Conservation (phyloP, 2,329 filamentous ascomycete species). For the Talaromyces sp. region DNA sequence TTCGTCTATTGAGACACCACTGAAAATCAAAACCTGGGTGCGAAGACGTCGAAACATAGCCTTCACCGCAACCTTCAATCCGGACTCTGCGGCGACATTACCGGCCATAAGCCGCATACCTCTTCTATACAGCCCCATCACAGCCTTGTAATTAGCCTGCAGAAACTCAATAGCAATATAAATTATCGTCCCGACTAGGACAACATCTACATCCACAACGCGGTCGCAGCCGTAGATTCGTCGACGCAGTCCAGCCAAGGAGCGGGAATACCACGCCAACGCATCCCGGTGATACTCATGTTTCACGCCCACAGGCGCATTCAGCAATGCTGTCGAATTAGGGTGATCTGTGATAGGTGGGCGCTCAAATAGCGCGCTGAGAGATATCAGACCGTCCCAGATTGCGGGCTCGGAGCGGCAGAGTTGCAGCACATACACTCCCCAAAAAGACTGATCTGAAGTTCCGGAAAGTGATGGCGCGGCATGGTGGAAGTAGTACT, state of each 20-base stretch:
- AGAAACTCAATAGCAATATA: background rate
- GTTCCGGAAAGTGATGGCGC: background rate
- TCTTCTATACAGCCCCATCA: background rate
- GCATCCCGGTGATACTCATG: background rate
- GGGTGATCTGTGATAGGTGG: background rate
- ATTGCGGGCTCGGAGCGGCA: background rate
- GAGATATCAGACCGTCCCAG: background rate
- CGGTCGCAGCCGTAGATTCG: background rate
- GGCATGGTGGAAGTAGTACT: background rate
- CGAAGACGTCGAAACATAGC: background rate
- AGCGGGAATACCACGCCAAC: background rate
- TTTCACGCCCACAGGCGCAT: background rate
- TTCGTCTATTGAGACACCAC: background rate
- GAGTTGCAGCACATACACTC: background rate
- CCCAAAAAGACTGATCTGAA: background rate
- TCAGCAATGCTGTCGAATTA: background rate
- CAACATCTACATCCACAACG: background rate
- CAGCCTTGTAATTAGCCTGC: background rate
- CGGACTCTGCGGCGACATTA: background rate
- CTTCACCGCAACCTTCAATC: background rate
- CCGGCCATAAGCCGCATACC: background rate
- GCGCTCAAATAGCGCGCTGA: background rate
- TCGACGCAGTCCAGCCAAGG: background rate
- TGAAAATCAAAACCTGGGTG: background rate
- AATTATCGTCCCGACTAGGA: background rate